Evolutionary conservation across 2,329 filamentous ascomycete species (phyloP).

Genomic region (Daldinia sp.): DNA sequence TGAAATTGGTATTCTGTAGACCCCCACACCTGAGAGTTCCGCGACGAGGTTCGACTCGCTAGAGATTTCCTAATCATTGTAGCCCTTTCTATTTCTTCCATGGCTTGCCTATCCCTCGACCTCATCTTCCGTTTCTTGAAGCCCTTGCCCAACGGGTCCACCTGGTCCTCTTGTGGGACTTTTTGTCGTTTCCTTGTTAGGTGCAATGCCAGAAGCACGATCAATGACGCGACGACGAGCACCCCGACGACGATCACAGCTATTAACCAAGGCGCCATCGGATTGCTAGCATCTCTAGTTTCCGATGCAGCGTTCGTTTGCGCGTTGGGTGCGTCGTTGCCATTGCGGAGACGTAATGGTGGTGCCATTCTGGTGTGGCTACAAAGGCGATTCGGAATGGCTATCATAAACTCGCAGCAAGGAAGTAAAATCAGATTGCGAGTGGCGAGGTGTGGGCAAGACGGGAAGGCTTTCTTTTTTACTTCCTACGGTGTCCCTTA

Average conservation of each 20-base stretch:
- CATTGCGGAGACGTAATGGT: conserved; percentile 11
- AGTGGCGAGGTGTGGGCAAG: conserved; percentile 1
- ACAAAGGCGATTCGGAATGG: conserved; percentile 6
- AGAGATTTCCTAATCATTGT: conserved; percentile 47
- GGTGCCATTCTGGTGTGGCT: conserved; percentile 25
- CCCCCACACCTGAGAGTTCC: conserved; percentile 10
- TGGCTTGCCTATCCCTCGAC: conserved; percentile 29
- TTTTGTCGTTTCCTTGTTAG: conserved; percentile 32
- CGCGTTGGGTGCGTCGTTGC: conserved; percentile 14
- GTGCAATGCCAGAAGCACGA: conserved; percentile 35
- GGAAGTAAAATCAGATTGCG: conserved; percentile 1
- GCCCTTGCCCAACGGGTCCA: background rate
- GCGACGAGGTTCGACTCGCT: conserved; percentile 40
- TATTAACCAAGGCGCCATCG: conserved; percentile 40
- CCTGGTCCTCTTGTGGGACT: conserved; percentile 6
- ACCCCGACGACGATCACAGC: conserved; percentile 39
- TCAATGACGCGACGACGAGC: conserved; percentile 33
- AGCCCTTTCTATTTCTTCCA: conserved; percentile 43
- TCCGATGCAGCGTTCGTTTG: conserved; percentile 2
- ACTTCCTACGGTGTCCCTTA: conserved; percentile 12
- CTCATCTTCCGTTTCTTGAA: conserved; percentile 32
- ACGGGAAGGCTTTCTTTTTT: conserved; percentile 24
- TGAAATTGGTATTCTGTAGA: conserved; percentile 28
- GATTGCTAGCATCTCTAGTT: conserved; percentile 2
- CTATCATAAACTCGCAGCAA: conserved; percentile 2